Conservation (phyloP, 306 rosid genomes). For the Rosa persica region DNA sequence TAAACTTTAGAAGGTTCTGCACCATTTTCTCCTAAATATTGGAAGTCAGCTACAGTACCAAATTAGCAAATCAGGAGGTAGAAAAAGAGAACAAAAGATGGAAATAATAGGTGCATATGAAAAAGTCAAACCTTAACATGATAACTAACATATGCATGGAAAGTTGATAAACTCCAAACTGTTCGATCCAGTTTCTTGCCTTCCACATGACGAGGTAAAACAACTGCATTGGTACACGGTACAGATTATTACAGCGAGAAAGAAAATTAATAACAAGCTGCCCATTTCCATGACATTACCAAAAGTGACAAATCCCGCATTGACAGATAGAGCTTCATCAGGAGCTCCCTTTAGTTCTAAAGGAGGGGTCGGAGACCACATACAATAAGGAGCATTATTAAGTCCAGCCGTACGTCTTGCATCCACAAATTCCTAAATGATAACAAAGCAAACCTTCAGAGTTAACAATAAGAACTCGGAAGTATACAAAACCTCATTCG, state of each 20-base stretch:
- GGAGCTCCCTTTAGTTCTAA: conserved; percentile 70
- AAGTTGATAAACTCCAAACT: conserved; percentile 88
- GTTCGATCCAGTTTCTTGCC: conserved; percentile 86
- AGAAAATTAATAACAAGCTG: conserved; percentile 6
- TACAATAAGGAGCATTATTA: conserved; percentile 76
- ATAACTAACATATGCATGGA: conserved; percentile 94
- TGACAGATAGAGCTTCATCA: conserved; percentile 67
- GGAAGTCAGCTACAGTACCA: neutral
- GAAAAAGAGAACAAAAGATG: neutral
- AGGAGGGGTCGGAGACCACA: conserved; percentile 86
- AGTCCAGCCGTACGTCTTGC: conserved; percentile 94
- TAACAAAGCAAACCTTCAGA: conserved; percentile 26
- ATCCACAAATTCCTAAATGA: conserved; percentile 86
- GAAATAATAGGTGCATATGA: conserved; percentile 13
- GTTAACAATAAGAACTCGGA: conserved; percentile 33
- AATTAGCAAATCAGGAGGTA: neutral
- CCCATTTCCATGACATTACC: conserved; percentile 55
- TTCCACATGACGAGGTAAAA: conserved; percentile 88
- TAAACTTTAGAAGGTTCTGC: neutral
- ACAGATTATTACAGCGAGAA: conserved; percentile 18
- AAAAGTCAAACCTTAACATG: conserved; percentile 80
- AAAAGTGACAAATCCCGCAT: conserved; percentile 94
- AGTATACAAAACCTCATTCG: neutral
- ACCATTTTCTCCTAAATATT: neutral
- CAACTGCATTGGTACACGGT: conserved; percentile 61